phyloP scores from a whole-genome alignment of 257 asterid genomes.

The Fraxinus anomala region DNA sequence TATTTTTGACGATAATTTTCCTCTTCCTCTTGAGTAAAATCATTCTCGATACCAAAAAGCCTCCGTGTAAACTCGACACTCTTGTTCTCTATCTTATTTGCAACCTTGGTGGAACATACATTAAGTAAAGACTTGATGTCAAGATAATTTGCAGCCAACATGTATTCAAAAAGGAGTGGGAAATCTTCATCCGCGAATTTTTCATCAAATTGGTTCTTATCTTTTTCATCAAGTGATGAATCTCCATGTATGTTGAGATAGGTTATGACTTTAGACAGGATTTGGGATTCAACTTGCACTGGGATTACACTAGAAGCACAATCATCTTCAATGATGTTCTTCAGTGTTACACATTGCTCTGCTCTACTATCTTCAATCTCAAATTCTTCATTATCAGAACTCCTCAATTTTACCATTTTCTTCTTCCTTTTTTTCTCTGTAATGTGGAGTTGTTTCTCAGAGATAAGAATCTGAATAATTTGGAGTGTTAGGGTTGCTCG shows the following conservation, averaged over 20 bases:
- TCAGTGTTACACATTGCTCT: not conserved
- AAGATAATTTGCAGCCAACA: conserved; percentile 20
- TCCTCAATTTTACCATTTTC: not conserved
- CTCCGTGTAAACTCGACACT: not conserved
- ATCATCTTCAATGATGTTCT: conserved; percentile 13
- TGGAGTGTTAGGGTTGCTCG: too few species aligned
- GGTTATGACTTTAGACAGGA: not conserved
- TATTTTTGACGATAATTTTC: not conserved
- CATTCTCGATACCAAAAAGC: not conserved
- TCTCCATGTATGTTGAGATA: conserved; percentile 10
- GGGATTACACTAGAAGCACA: conserved; percentile 9
- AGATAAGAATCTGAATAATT: not conserved
- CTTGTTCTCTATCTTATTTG: conserved; percentile 8
- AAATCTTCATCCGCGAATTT: not conserved
- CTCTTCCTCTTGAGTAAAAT: not conserved
- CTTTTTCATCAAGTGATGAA: not conserved
- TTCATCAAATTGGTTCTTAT: conserved; percentile 6
- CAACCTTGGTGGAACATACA: not conserved
- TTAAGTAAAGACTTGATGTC: not conserved
- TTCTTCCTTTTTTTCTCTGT: not conserved
- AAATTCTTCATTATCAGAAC: not conserved
- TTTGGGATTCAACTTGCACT: not conserved
- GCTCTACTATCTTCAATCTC: conserved; percentile 5
- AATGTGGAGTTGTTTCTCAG: not conserved
- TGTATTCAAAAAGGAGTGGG: not conserved